Evolutionary conservation across 805 yeast species (phyloP).

Genomic region (Saccharomycopsis babjevae): DNA sequence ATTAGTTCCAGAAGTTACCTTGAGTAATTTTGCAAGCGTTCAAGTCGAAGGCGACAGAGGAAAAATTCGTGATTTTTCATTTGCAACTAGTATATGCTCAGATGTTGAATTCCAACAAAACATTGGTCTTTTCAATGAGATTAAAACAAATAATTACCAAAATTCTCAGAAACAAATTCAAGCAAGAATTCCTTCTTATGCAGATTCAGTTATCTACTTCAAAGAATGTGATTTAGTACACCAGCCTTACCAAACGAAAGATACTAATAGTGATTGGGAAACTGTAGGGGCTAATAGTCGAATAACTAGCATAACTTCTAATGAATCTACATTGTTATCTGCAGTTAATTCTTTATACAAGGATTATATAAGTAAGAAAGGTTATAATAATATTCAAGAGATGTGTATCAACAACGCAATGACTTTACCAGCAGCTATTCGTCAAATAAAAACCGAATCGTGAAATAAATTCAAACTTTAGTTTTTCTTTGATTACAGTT

Average conservation of each 20-base stretch:
- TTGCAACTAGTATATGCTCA: slow-evolving; percentile 17
- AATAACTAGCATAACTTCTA: neutral
- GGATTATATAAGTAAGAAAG: slow-evolving; percentile 12
- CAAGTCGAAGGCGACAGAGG: neutral
- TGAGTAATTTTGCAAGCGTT: neutral
- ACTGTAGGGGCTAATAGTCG: slow-evolving; percentile 2
- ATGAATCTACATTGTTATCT: slow-evolving; percentile 13
- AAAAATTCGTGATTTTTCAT: slow-evolving; percentile 11
- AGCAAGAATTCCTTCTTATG: slow-evolving; percentile 1
- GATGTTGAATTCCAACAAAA: slow-evolving; percentile 16
- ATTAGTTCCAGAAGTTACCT: no score
- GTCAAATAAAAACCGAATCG: slow-evolving; percentile 10
- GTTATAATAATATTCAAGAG: slow-evolving; percentile 14
- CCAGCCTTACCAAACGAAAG: slow-evolving; percentile 1
- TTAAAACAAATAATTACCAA: neutral
- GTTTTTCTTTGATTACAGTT: neutral
- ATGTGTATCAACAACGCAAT: slow-evolving; percentile 10
- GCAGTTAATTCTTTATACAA: slow-evolving; percentile 18
- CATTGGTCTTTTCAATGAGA: neutral
- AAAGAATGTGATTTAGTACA: slow-evolving; percentile 16
- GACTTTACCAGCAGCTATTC: slow-evolving; percentile 14
- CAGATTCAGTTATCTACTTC: slow-evolving; percentile 14
- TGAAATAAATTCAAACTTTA: neutral
- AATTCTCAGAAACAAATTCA: neutral
- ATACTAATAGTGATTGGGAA: slow-evolving; percentile 7